Evolutionary conservation across 805 yeast species (phyloP), one percentile per base, ranked within the genome.

Genomic region (Metschnikowia sp.): DNA sequence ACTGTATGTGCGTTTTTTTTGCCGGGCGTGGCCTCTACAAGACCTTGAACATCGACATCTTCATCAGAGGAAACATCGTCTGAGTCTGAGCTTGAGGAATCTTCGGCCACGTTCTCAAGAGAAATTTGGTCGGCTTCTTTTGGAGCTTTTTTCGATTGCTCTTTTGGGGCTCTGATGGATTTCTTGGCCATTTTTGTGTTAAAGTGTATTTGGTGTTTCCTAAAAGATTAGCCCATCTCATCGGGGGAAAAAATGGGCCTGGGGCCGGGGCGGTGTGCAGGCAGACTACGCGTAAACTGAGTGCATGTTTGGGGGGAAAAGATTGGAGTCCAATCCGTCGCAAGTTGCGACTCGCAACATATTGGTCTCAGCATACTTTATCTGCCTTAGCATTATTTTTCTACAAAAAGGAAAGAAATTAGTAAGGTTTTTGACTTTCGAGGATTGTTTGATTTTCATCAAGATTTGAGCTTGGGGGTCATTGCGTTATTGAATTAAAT

Each of bases 181-280:
- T 26, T 60, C 53, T 36, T 47, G 66, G 42, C 65, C 72, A 26
- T 65, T 19, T 61, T 34, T 10, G 32, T 36, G 32, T n/a, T 30
- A 22, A 22, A 22, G 22, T 18, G 30, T 31, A 32, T 22, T 18
- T 12, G 15, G 18, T 32, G 11, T 8, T 8, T 22, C 31, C 18
- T 13, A 33, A 26, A 31, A 37, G 33, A 26, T 4, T 30, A 40
- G 12, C 38, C 15, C 54, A 48, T 47, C 53, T 52, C 57, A 53
- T 51, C 55, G 55, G 22, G 41, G 38, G 48, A 47, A 52, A 49
- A 43, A 32, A 44, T 38, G 22, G 22, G 22, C 22, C 22, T 22
- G 22, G 22, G 22, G 22, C 33, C 22, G 37, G 32, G 11, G 8
- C 32, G 46, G 33, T 45, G 49, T 49, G 52, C 52, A 49, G 52